Conservation (phyloP, 306 rosid species). For the Begonia peltatifolia region DNA sequence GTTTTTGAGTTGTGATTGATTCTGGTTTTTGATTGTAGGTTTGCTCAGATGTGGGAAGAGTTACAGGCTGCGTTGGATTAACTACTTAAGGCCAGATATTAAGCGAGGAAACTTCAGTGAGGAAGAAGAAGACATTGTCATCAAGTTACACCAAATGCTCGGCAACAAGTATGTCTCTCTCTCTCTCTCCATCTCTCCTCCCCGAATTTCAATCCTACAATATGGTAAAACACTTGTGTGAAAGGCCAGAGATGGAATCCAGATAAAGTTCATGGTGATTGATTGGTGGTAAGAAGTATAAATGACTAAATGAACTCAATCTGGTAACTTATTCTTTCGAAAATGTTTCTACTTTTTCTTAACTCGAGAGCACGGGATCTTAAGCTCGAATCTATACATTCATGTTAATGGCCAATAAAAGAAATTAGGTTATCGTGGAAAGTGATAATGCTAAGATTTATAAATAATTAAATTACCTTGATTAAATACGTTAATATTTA, state of each 20-base stretch:
- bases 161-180: constrained; percentile 58
- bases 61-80: constrained; percentile 77
- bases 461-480: too few relatives aligned
- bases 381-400: too few relatives aligned
- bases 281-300: too few relatives aligned
- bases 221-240: neutral
- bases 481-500: too few relatives aligned
- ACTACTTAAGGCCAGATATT: constrained; percentile 75
- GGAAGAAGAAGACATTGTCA: constrained; percentile 73
- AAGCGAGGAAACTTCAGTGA: constrained; percentile 82
- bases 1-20: neutral
- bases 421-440: too few relatives aligned
- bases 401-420: too few relatives aligned
- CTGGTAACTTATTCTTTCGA: too few relatives aligned
- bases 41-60: constrained; percentile 88
- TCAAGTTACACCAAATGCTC: constrained; percentile 45
- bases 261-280: too few relatives aligned
- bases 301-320: too few relatives aligned
- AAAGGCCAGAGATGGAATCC: too few relatives aligned
- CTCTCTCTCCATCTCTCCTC: neutral
- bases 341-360: too few relatives aligned
- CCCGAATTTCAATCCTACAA: neutral
- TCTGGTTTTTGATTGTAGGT: constrained; percentile 21
- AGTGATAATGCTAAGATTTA: too few relatives aligned
- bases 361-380: neutral